Evolutionary conservation across 257 asterid species (phyloP).

Genomic region (Primulina huaijiensis): DNA sequence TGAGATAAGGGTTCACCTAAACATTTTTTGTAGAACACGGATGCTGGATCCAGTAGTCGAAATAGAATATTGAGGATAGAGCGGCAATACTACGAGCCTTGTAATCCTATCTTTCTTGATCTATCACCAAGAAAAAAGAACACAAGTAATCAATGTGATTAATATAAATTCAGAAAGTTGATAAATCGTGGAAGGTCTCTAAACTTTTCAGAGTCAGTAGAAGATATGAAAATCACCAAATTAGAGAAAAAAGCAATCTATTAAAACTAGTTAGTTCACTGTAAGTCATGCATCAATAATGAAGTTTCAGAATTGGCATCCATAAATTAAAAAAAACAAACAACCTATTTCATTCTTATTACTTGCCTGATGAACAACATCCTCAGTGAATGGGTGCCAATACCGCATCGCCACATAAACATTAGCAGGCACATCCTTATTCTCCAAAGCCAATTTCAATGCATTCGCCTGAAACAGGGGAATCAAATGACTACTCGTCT

Average conservation of each 20-base stretch:
- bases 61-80: slow-evolving; percentile 92
- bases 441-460: slow-evolving; percentile 59
- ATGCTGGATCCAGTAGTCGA: slow-evolving; percentile 96
- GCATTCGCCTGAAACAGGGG: slow-evolving; percentile 65
- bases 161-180: neutral
- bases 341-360: neutral
- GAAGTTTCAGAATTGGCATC: slow-evolving; percentile 2
- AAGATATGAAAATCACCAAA: slow-evolving; percentile 4
- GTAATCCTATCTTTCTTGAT: slow-evolving; percentile 81
- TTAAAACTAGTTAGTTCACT: neutral
- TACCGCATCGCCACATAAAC: slow-evolving; percentile 97
- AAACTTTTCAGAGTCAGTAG: neutral
- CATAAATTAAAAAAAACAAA: too few species aligned
- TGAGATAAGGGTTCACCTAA: slow-evolving; percentile 38
- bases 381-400: slow-evolving; percentile 99
- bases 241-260: neutral
- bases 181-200: neutral
- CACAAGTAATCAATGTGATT: neutral
- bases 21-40: slow-evolving; percentile 78
- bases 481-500: slow-evolving; percentile 15
- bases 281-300: neutral
- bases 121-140: slow-evolving; percentile 35
- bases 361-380: slow-evolving; percentile 81
- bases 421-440: slow-evolving; percentile 58
- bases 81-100: slow-evolving; percentile 85